Evolutionary conservation across 768 basidiomycete species (phyloP).

Genomic region (Russula brevipes): DNA sequence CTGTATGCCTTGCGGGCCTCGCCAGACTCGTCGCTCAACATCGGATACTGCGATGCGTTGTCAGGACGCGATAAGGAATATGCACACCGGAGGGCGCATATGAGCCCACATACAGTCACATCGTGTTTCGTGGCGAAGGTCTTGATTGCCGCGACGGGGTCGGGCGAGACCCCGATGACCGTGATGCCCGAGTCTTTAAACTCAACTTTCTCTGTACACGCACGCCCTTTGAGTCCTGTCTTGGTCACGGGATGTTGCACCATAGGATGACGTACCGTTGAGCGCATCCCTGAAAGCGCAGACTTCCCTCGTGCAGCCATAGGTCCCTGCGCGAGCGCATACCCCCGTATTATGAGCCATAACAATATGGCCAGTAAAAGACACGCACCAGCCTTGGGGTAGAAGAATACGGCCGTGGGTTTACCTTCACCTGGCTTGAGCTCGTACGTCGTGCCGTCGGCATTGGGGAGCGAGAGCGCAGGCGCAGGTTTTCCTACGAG

Average conservation of each 20-base stretch:
- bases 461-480: slow-evolving; percentile 55
- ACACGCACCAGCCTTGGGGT: slow-evolving; percentile 57
- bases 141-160: slow-evolving; percentile 68
- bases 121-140: slow-evolving; percentile 66
- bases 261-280: slow-evolving; percentile 40
- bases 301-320: slow-evolving; percentile 76
- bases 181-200: slow-evolving; percentile 61
- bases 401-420: slow-evolving; percentile 75
- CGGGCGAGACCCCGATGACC: slow-evolving; percentile 70
- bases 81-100: too few species aligned
- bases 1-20: slow-evolving; percentile 58
- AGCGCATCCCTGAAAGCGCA: slow-evolving; percentile 80
- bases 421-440: slow-evolving; percentile 54
- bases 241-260: not conserved
- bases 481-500: slow-evolving; percentile 66
- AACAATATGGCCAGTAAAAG: slow-evolving; percentile 12
- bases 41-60: slow-evolving; percentile 52
- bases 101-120: slow-evolving; percentile 45
- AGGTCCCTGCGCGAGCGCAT: slow-evolving; percentile 44
- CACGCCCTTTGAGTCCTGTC: not conserved
- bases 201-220: slow-evolving; percentile 48
- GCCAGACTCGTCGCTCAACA: slow-evolving; percentile 67
- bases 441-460: slow-evolving; percentile 55
- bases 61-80: not conserved
- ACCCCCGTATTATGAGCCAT: not conserved